Evolutionary conservation across 176 grass and related monocot genomes (phyloP), one percentile per base, ranked within the genome.

Genomic region (Carex kokanica): DNA sequence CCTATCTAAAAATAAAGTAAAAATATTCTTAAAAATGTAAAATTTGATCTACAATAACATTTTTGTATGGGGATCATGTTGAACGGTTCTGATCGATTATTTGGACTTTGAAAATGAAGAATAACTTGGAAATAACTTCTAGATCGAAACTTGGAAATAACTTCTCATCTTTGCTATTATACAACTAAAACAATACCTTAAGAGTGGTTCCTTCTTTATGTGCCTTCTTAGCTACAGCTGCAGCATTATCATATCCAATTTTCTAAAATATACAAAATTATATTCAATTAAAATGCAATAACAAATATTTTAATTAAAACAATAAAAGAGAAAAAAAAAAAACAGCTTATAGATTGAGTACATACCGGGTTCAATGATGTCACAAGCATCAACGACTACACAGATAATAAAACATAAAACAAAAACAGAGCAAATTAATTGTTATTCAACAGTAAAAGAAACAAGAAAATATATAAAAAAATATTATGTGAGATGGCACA

Each of bases 151-250:
- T n/a, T n/a, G n/a, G n/a, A n/a, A n/a, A n/a, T n/a, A n/a, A n/a
- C n/a, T n/a, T n/a, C n/a, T n/a, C n/a, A n/a, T n/a, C n/a, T n/a
- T n/a, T n/a, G n/a, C n/a, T n/a, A n/a, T n/a, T n/a, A n/a, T n/a
- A n/a, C n/a, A n/a, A n/a, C n/a, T n/a, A n/a, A 92, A 64, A 78
- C 70, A 87, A n/a, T 67, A 99, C 96, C 92, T 99, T 99, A 65
- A 99, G 75, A 29, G 96, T 99, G 63, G 91, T 95, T 84, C 96
- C 96, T 93, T 99, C 96, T 90, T 95, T 99, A 86, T 99, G 96
- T 41, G 96, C 96, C 88, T 99, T 99, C 91, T 99, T 99, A 32
- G 96, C 96, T 84, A 95, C 91, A 84, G 96, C 93, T 61, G 93
- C 96, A 78, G 96, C 96, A 53, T 91, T 95, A 75, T 95, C 96